Base-by-base conservation (phyloP, 805 yeast genomes). In the Debaryomyces castellii region DNA sequence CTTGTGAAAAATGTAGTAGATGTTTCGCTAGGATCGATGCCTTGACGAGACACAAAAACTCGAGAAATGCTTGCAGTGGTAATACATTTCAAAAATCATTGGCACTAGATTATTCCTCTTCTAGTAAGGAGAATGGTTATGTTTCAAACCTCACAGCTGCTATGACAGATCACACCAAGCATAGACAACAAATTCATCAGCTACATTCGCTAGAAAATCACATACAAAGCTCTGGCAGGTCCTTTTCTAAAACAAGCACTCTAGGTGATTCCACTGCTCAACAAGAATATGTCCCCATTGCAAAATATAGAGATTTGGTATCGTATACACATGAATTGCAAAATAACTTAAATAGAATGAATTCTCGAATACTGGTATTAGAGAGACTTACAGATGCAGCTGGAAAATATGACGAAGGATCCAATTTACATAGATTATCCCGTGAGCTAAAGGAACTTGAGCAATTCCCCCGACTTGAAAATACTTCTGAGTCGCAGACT, bases 1-100 rank as follows among this genome's bases (percentile, higher is more conserved):
- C 59, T 35, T 87, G 95, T 60, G 66, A 65, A 16, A 68, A 69
- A 39, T 87, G 95, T 65, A 77, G 77, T 12, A 73, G 85, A 39
- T 66, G 73, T 35, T 87, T 87, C 64, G 87, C 92, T 1, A 67
- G 96, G 27, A 81, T 83, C 1, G 96, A 87, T 62, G 90, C 95
- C 0, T 69, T 87, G 22, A 76, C 82, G 3, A 71, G 96, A 49
- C 96, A 87, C 58, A 67, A 71, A 38, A 81, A 84, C 39, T 60
- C 69, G 3, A 65, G 63, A 2, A 64, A 68, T 45, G 77, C 73
- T 0, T 73, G 76, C 43, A 46, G 52, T 17, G 18, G 17, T 16
- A 25, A 35, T 17, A 40, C 36, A 32, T 3, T 14, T 40, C 50
- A n/a, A 14, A 9, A 39, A 12, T 25, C 34, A 36, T 43, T 47